Conservation (phyloP, 495 filamentous ascomycete genomes). For the Trichoderma parareesei region DNA sequence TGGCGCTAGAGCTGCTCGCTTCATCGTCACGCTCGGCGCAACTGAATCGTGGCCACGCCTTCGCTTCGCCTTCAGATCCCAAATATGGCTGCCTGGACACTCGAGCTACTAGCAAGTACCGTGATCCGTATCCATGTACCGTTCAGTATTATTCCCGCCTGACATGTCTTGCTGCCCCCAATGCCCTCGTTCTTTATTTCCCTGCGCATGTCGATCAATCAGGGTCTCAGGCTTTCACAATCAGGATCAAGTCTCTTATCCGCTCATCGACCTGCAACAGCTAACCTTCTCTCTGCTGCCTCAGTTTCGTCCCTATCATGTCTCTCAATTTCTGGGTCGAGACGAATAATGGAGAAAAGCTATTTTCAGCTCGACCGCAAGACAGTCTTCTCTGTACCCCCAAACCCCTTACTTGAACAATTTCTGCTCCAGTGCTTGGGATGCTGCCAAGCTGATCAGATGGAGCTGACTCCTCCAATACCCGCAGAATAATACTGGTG, state of each 20-base stretch:
- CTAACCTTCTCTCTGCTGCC: background rate
- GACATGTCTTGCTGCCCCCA: background rate
- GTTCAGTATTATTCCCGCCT: background rate
- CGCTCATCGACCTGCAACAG: background rate
- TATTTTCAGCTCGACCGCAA: background rate
- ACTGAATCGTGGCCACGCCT: too few relatives aligned
- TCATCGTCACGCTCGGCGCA: too few relatives aligned
- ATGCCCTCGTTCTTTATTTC: background rate
- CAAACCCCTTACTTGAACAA: background rate
- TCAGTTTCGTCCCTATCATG: background rate
- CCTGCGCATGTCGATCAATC: slow-evolving; percentile 1
- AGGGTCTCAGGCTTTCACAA: background rate
- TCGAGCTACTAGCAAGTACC: background rate
- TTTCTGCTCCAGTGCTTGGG: too few relatives aligned
- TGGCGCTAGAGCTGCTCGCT: too few relatives aligned
- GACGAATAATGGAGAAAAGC: background rate
- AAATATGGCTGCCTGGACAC: background rate
- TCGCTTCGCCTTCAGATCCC: too few relatives aligned
- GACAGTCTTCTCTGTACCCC: background rate
- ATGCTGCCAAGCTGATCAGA: background rate
- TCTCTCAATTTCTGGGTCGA: background rate
- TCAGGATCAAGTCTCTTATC: background rate
- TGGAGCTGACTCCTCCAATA: background rate
- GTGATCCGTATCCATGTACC: background rate
- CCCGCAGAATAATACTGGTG: slow-evolving; percentile 3